Base-by-base conservation (phyloP, 1,284 basidiomycete genomes). In the Stereum hirsutum region DNA sequence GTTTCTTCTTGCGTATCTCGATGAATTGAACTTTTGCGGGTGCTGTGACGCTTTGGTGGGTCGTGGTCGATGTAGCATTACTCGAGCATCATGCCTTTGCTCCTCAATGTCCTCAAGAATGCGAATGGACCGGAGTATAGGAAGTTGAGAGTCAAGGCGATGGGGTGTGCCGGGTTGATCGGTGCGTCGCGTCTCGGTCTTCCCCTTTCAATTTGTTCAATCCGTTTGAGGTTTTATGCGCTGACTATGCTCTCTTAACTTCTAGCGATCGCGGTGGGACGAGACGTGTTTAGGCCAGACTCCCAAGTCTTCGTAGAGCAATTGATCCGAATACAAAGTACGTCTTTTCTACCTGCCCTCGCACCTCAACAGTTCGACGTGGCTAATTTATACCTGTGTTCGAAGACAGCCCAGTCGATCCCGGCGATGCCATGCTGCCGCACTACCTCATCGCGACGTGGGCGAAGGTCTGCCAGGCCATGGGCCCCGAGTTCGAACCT, bases 121-220 rank as follows among this genome's bases (percentile, higher is more conserved):
- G 81, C 81, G n/a, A 75, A 75, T 37, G 72, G 75, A 1, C 58
- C 70, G 2, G 78, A 81, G 45, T 81, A 84, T 56, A 66, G 73
- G 27, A 82, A 79, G 52, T 55, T 91, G 39, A 67, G 82, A 19
- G 77, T 80, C 31, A 85, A 89, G 53, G 83, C 85, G 3, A 89
- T 92, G 82, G 88, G 90, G 54, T 92, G 89, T 57, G 87, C 84
- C 0, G 83, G 84, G 2, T 64, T 90, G 7, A 81, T 89, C 43
- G 85, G 85, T 86, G n/a, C 43, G n/a, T n/a, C n/a, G n/a, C n/a
- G n/a, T n/a, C n/a, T n/a, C n/a, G 8, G 66, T 55, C 23, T 40
- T 46, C 35, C 6, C 11, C 32, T n/a, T n/a, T 21, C 6, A 3
- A n/a, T n/a, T n/a, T n/a, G n/a, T n/a, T n/a, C n/a, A n/a, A n/a